Conservation (phyloP, 2,329 filamentous ascomycete genomes). For the Botryosphaeria dothidea region DNA sequence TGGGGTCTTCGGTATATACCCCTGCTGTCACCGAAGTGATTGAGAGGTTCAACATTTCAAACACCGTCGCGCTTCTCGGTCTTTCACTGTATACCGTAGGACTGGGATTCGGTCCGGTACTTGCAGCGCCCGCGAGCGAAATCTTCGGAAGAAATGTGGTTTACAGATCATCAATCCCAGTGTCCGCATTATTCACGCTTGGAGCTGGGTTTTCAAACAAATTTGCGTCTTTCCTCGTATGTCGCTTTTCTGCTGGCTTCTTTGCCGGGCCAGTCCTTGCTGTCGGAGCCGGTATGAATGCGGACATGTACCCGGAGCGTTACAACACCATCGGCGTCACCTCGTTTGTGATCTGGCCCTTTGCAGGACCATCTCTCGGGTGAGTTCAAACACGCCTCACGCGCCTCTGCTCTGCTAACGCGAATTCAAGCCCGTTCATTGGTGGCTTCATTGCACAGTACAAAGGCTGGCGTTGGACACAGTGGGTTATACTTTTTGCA, state of each 20-base stretch:
- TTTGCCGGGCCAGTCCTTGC: slow-evolving; percentile 62
- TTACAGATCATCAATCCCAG: slow-evolving; percentile 49
- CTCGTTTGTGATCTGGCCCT: slow-evolving; percentile 44
- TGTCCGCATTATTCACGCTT: slow-evolving; percentile 58
- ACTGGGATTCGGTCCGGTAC: slow-evolving; percentile 60
- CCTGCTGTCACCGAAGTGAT: slow-evolving; percentile 50
- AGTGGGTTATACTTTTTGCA: slow-evolving; percentile 34
- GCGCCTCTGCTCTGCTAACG: background rate
- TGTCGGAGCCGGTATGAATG: slow-evolving; percentile 44
- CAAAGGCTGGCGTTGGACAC: slow-evolving; percentile 40
- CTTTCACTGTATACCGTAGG: slow-evolving; percentile 63
- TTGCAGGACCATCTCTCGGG: slow-evolving; percentile 41
- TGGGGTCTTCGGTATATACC: slow-evolving; percentile 58
- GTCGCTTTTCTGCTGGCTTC: slow-evolving; percentile 71
- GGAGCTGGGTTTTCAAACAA: slow-evolving; percentile 55
- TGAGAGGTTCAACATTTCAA: slow-evolving; percentile 55
- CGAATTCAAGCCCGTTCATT: slow-evolving; percentile 34
- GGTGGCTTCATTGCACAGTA: slow-evolving; percentile 40
- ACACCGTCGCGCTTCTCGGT: slow-evolving; percentile 59
- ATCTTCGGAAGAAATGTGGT: slow-evolving; percentile 56
- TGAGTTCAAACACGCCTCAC: slow-evolving; percentile 21
- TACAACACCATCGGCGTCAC: slow-evolving; percentile 35
- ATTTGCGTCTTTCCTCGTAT: slow-evolving; percentile 54
- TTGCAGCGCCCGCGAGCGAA: slow-evolving; percentile 62
- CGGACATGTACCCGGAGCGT: slow-evolving; percentile 39